Base-by-base conservation (phyloP, 2,329 filamentous ascomycete genomes). In the Zarea fungicola region DNA sequence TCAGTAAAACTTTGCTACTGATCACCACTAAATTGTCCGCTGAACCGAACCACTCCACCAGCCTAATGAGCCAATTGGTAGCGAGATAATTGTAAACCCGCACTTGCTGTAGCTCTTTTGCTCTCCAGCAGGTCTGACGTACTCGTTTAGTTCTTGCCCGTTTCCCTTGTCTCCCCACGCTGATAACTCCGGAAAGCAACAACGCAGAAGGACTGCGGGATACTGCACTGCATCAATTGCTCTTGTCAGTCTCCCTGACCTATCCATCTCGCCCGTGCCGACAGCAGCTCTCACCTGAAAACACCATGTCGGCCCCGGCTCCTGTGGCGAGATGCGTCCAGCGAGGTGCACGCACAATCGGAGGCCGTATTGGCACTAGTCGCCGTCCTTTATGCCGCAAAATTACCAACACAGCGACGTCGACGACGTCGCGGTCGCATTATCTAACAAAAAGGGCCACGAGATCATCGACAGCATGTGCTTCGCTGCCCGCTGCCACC, bases 241-340 rank as follows among this genome's bases (percentile, higher is more conserved):
- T 39, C 23, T 28, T 32, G 31, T n/a, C 31, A 35, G 31, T 32
- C n/a, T 23, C 21, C 14, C 32, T 36, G 29, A 22, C 11, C 11
- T 6, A 32, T 35, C 25, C 18, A 35, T 44, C 42, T 51, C 42
- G 28, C 40, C 14, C 16, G 39, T 28, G 47, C 23, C 29, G 23
- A 28, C 28, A 31, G 28, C 34, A 41, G 39, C 19, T 25, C 46
- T 37, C 18, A 22, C 21, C 29, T 21, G 19, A 21, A 11, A 13
- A 13, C 51, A 60, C 42, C 54, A 70, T 69, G 66, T 61, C 65
- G 48, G 62, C 66, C 48, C 58, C 63, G 36, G 58, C 64, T 53
- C 67, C 69, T 16, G 59, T 71, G 49, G 63, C 66, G 50, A 63
- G 68, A 55, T 70, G 64, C 58, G 60, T 70, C 43, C 67, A 65